Evolutionary conservation across 129 eudicot genomes (phyloP), one percentile per base, ranked within the genome.

Genomic region (Tanacetum coccineum): DNA sequence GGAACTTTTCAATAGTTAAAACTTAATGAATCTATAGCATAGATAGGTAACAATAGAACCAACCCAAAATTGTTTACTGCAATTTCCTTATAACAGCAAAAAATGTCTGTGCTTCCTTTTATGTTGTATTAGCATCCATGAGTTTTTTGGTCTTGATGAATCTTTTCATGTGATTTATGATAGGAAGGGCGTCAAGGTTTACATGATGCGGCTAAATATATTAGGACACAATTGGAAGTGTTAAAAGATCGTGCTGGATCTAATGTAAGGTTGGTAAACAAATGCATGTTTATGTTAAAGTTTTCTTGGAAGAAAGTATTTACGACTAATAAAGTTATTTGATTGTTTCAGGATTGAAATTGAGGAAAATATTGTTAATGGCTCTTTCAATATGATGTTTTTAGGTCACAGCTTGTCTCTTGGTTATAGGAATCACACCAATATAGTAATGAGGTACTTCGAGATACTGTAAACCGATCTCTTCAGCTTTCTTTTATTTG

Each of bases 301-400:
- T 51, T 9, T 69, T 14, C 50, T 42, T 59, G 28, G 14, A 3
- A 75, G 59, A 40, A 62, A 60, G 15, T 61, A 26, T 15, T 48
- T 17, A 68, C 42, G 53, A 51, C 75, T 68, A 42, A 61, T 21
- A 42, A 60, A 12, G 14, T 0, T 62, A 9, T 36, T 76, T 19
- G 17, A 21, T 15, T 51, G 36, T 81, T 86, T 72, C 93, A 94
- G 99, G 95, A 83, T 94, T 79, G 93, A 89, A 82, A 80, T 94
- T 4, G 99, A 89, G 77, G 95, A 94, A 68, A 87, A 79, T 28
- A 57, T 48, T 68, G 89, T 94, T 63, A 87, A 85, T 76, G 99
- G 99, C 68, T 86, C 99, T 17, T 94, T 94, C 85, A 94, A 84
- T 78, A 94, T 94, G 99, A 81, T 82, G 75, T 94, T 94, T 78